These are phyloP conservation scores for Ophiosphaerella narmari DNA, from an alignment of 2,329 filamentous ascomycete species.

Conservation along the genomic window DNA sequence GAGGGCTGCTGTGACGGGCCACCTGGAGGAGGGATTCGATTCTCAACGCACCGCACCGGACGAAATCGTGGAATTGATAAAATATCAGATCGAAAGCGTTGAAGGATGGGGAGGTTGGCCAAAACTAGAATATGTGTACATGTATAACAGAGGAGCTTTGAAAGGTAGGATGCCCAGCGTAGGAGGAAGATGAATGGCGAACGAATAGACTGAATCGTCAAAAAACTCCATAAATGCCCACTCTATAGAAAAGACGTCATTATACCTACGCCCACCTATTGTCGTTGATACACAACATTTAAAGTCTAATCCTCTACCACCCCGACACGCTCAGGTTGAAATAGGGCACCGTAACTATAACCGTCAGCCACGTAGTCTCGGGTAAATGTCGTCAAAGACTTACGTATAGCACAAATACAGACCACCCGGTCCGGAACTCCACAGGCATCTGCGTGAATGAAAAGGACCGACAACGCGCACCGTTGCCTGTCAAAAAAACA, in stretches of 20 bases:
- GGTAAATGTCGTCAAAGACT: background rate
- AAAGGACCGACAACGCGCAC: background rate
- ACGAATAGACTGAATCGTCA: too few species aligned
- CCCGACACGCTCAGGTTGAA: background rate
- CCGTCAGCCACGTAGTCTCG: too few species aligned
- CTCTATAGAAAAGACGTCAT: too few species aligned
- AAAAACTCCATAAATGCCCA: too few species aligned
- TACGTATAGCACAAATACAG: conserved; percentile 1
- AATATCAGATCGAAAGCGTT: conserved; percentile 40
- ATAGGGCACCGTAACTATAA: background rate
- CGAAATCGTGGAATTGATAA: conserved; percentile 40
- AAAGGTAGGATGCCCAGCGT: conserved; percentile 12
- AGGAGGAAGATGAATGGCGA: conserved; percentile 14
- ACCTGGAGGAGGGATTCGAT: conserved; percentile 13
- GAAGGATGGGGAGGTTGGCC: conserved; percentile 53
- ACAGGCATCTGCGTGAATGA: conserved; percentile 1
- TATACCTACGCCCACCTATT: too few species aligned
- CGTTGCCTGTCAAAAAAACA: too few species aligned
- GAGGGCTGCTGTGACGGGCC: conserved; percentile 48
- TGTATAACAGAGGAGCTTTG: conserved; percentile 24
- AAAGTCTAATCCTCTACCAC: background rate
- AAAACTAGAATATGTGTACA: conserved; percentile 48
- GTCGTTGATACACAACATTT: background rate
- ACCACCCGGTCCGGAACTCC: background rate
- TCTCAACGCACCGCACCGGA: conserved; percentile 21